Evolutionary conservation across 495 filamentous ascomycete species (phyloP), one percentile per base, ranked within the genome.

Genomic region (Aspergillus conjunctus): DNA sequence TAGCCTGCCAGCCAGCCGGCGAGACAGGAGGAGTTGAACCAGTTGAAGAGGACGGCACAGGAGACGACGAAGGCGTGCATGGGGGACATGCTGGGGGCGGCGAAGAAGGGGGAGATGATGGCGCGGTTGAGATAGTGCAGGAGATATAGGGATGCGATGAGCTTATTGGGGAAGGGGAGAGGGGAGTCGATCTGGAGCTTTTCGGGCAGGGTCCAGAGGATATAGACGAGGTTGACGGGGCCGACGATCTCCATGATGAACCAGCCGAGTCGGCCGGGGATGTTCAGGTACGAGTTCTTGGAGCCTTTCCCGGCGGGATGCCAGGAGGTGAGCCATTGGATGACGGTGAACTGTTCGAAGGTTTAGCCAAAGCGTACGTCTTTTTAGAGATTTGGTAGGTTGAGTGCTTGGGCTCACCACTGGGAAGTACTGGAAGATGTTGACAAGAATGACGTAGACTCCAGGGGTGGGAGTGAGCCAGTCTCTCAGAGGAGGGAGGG

Each of bases 41-140:
- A 64, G 67, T 98, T 93, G 76, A 96, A 97, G 22, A 62, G 1
- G 34, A 87, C 56, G 1, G 85, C 93, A 4, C 69, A 74, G 44
- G 73, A 7, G 78, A 85, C 86, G 60, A 97, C 75, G 17, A 83
- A 55, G 10, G 81, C 62, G 70, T 92, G 90, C 52, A 93, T 89
- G 21, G 92, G 93, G 9, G 92, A 92, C 89, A 98, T 97, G 72
- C 85, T 89, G 0, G 92, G 92, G 54, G 92, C 91, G 32, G 92
- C 79, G 63, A 92, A 76, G 43, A 87, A 79, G 1, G 94, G 92
- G 37, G 86, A 85, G 58, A 97, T 73, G 55, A 97, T 72, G 18
- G 93, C 90, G 62, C 94, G 91, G 80, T 98, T 92, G 67, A 85
- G 58, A 76, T 98, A 98, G 74, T 98, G 94, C 60, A 90, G 82